phyloP scores from a whole-genome alignment of 495 filamentous ascomycete species.

The Penicillium mononematosum region DNA sequence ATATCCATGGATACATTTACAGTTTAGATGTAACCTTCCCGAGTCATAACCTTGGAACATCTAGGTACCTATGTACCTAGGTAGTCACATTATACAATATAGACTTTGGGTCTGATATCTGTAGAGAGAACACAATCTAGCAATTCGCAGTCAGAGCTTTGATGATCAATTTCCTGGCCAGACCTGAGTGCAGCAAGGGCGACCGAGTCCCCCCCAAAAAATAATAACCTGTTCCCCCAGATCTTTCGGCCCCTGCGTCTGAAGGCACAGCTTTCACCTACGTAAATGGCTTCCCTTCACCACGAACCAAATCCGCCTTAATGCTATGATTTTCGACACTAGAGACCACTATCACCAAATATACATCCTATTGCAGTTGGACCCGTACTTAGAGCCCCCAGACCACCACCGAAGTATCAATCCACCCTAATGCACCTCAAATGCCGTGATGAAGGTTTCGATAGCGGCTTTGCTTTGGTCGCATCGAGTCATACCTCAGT shows the following conservation, averaged over 20 bases:
- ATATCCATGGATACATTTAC: too few species aligned
- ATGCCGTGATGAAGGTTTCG: slow-evolving; percentile 20
- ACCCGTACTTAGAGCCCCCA: not conserved
- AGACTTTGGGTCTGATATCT: not conserved
- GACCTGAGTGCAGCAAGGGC: slow-evolving; percentile 25
- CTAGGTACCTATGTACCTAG: too few species aligned
- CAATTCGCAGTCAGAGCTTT: not conserved
- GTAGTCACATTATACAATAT: not conserved
- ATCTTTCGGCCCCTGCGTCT: slow-evolving; percentile 26
- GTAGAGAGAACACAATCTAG: not conserved
- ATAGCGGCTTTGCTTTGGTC: slow-evolving; percentile 19
- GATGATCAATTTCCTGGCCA: slow-evolving; percentile 14
- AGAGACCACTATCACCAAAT: not conserved
- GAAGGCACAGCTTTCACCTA: slow-evolving; percentile 20
- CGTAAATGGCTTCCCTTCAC: not conserved
- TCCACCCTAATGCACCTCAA: not conserved
- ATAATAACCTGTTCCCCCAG: slow-evolving; percentile 6
- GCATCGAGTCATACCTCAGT: slow-evolving; percentile 25
- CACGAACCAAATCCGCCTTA: slow-evolving; percentile 7
- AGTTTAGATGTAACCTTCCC: not conserved
- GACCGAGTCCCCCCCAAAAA: slow-evolving; percentile 1
- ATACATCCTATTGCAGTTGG: not conserved
- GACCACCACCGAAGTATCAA: not conserved
- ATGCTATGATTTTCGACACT: not conserved
- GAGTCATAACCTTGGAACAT: not conserved